These are phyloP conservation scores for Apiotrichum laibachii DNA, from an alignment of 1,284 basidiomycete species.

Conservation along the genomic window DNA sequence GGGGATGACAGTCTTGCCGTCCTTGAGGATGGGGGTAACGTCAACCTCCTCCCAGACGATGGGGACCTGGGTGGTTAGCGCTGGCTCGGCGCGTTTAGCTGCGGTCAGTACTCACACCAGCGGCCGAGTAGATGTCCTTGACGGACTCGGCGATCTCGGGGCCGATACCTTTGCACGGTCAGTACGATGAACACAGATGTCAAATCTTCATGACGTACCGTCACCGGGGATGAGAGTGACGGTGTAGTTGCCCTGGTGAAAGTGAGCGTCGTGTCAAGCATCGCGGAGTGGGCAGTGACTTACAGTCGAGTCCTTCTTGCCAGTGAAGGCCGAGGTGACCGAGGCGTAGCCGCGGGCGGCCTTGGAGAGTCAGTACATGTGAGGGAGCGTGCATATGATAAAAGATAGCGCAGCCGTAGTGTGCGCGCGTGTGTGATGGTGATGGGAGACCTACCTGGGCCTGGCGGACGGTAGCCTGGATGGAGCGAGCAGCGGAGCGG, in stretches of 20 bases:
- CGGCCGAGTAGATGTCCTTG: slow-evolving; percentile 87
- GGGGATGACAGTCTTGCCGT: slow-evolving; percentile 96
- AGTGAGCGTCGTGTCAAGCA: neutral
- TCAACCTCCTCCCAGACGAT: slow-evolving; percentile 99
- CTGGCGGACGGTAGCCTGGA: slow-evolving; percentile 33
- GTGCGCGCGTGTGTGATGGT: too few relatives aligned
- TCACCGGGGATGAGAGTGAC: slow-evolving; percentile 41
- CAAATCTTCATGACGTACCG: slow-evolving; percentile 24
- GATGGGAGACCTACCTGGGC: slow-evolving; percentile 31
- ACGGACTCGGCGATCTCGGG: slow-evolving; percentile 97
- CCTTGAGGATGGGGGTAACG: slow-evolving; percentile 88
- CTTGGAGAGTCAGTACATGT: slow-evolving; percentile 25
- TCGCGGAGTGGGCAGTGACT: slow-evolving; percentile 40
- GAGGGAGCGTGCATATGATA: neutral
- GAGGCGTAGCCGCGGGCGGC: slow-evolving; percentile 40
- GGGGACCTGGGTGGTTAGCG: slow-evolving; percentile 65
- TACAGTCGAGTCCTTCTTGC: slow-evolving; percentile 80
- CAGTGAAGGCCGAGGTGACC: slow-evolving; percentile 76
- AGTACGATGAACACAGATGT: neutral
- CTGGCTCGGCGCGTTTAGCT: neutral
- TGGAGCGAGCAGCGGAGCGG: slow-evolving; percentile 29
- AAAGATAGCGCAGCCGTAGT: neutral
- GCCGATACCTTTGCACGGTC: slow-evolving; percentile 72
- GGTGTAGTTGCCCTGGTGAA: slow-evolving; percentile 85
- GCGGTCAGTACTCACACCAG: slow-evolving; percentile 59